Conservation (phyloP, 2,329 filamentous ascomycete genomes). For the Xylaria sp. region DNA sequence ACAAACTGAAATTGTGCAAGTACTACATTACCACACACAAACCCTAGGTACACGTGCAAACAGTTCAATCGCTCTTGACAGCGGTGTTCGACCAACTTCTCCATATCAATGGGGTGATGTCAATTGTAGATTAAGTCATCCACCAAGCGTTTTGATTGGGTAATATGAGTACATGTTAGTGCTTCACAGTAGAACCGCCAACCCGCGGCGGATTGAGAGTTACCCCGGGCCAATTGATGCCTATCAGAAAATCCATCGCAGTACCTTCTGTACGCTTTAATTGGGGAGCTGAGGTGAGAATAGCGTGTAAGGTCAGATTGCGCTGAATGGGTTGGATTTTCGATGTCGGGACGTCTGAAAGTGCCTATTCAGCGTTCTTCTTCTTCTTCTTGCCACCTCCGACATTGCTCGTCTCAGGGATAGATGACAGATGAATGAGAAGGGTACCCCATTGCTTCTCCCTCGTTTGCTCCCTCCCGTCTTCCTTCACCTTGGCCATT, state of each 20-base stretch:
- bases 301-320: conserved; percentile 33
- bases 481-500: conserved; percentile 36
- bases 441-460: conserved; percentile 90
- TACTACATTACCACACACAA: background rate
- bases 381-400: conserved; percentile 73
- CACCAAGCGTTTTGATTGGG: conserved; percentile 20
- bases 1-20: too few relatives aligned
- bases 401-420: conserved; percentile 61
- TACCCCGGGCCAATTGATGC: conserved; percentile 25
- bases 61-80: background rate
- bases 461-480: conserved; percentile 62
- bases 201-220: conserved; percentile 14
- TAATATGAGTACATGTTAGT: conserved; percentile 36
- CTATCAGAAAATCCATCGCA: conserved; percentile 56
- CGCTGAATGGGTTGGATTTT: conserved; percentile 54
- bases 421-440: conserved; percentile 87
- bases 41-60: background rate
- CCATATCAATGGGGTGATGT: background rate
- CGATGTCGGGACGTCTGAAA: conserved; percentile 37
- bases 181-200: conserved; percentile 21
- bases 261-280: conserved; percentile 56
- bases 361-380: conserved; percentile 66
- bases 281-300: conserved; percentile 51
- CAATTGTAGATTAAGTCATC: conserved; percentile 29
- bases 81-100: background rate